phyloP scores from a whole-genome alignment of 2,329 filamentous ascomycete species.

The Pezicula rhizophila region DNA sequence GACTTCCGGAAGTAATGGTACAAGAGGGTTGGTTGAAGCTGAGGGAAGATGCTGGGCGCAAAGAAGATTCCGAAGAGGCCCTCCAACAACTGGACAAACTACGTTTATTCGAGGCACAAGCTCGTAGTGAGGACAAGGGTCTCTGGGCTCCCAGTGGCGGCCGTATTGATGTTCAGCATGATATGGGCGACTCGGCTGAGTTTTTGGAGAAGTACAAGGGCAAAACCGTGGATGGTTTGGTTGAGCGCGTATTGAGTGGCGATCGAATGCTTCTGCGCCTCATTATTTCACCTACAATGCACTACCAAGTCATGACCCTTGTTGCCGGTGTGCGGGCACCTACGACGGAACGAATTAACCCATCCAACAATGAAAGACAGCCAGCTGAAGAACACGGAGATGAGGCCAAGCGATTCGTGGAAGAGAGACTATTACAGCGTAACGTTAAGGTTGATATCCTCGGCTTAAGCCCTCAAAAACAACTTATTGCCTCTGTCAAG shows the following conservation, averaged over 20 bases:
- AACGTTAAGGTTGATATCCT: conserved; percentile 77
- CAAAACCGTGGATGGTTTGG: conserved; percentile 74
- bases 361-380: conserved; percentile 63
- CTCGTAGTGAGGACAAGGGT: conserved; percentile 73
- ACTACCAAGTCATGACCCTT: conserved; percentile 71
- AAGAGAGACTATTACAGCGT: conserved; percentile 78
- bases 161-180: conserved; percentile 71
- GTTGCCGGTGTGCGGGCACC: conserved; percentile 86
- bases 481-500: conserved; percentile 80
- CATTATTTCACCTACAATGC: conserved; percentile 72
- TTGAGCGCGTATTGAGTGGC: conserved; percentile 87
- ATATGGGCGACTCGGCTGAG: conserved; percentile 66
- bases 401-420: conserved; percentile 83
- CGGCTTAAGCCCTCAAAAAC: conserved; percentile 81
- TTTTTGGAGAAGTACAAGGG: conserved; percentile 83
- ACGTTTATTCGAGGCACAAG: conserved; percentile 68
- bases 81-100: conserved; percentile 69
- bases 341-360: conserved; percentile 77
- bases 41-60: conserved; percentile 86
- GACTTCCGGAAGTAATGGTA: conserved; percentile 75
- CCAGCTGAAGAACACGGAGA: conserved; percentile 85
- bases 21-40: conserved; percentile 90
- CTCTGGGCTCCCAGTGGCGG: conserved; percentile 66
- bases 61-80: conserved; percentile 77
- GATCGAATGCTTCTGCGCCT: conserved; percentile 85